Evolutionary conservation across 176 grass and related monocot genomes (phyloP).

Genomic region (Avena eriantha): DNA sequence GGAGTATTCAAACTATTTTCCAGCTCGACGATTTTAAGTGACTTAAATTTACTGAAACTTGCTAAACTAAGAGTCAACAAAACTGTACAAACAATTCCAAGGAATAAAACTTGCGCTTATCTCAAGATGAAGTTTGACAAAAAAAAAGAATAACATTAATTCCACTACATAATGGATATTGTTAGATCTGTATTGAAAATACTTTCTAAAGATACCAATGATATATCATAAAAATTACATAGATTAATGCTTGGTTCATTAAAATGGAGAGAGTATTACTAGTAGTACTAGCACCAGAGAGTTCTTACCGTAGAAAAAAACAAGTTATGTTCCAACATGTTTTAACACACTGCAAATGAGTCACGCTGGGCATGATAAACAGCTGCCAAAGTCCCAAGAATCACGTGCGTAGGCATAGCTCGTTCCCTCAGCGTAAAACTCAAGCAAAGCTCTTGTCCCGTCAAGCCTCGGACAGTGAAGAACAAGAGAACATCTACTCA

Average conservation of each 20-base stretch:
- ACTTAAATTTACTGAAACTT: background rate
- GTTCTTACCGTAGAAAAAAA: background rate
- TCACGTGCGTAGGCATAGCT: slow-evolving; percentile 5
- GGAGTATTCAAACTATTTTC: background rate
- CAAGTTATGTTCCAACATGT: background rate
- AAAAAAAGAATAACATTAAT: no score
- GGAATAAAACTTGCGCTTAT: no score
- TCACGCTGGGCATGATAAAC: background rate
- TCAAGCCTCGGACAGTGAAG: background rate
- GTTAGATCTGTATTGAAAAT: no score
- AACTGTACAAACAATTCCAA: no score
- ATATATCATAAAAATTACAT: no score
- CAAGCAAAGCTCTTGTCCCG: slow-evolving; percentile 31
- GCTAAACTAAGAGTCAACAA: background rate
- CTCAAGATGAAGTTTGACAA: no score
- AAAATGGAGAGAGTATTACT: no score
- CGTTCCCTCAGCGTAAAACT: background rate
- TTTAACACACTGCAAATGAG: background rate
- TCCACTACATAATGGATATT: no score
- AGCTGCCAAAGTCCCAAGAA: no score
- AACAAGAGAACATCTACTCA: background rate
- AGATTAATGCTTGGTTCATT: no score
- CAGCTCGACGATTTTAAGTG: background rate
- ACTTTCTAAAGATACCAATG: no score
- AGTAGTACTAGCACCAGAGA: no score